Evolutionary conservation across 139 green algal genomes (phyloP), one percentile per base, ranked within the genome.

Genomic region (Coelastrella sp.): DNA sequence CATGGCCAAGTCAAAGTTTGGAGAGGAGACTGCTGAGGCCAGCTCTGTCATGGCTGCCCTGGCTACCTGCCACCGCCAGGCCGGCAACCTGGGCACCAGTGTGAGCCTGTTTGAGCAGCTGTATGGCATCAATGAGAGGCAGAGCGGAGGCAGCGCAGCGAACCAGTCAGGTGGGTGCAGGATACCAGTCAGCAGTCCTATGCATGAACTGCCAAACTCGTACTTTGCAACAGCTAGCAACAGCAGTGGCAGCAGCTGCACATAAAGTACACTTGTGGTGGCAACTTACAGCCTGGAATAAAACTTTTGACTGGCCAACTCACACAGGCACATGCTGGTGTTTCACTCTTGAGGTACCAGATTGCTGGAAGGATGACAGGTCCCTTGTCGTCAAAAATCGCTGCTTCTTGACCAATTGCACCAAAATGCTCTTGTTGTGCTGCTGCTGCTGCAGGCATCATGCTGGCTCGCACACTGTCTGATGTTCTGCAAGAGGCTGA

Each of bases 381-480:
- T 5, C 3, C 35, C 35, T 49, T 49, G 35, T 49, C 35, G 35
- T 49, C 35, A 49, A 49, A 49, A 1, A 3, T 49, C 35, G 3
- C 3, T 49, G 35, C 35, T 49, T 3, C 35, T 49, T 49, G 35
- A 49, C 35, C 35, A 49, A 49, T 3, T 49, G 35, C 35, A n/a
- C n/a, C n/a, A n/a, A n/a, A 70, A 70, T 22, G 63, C 63, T 17
- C 63, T 70, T n/a, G n/a, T n/a, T n/a, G n/a, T 70, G 63, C 63
- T 9, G 63, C 63, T 70, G 63, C 63, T 70, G 63, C 63, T 70
- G 79, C 70, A 76, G 72, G 73, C 35, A 82, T 91, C 58, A 91
- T 91, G 88, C 88, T 91, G 7, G 88, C 88, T 19, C 79, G 80
- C n/a, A 91, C 88, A 25, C 80, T 91, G 68, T 82, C 68, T 8